These are phyloP conservation scores for sorghum (Sorghum bicolor) DNA, from an alignment of 176 grass and related monocot species.

Conservation along the genomic window Sorghum_bicolor_NCBIv3 NC_012872.2:63403501-63404000, in stretches of 20 bases:
- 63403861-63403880: not conserved
- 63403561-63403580: no score
- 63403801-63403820: slow-evolving; percentile 14
- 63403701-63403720: not conserved
- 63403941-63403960: slow-evolving; percentile 48
- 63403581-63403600: no score
- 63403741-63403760: slow-evolving; percentile 42
- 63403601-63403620: no score
- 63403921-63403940: slow-evolving; percentile 3
- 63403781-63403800: slow-evolving; percentile 32
- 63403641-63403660: not conserved
- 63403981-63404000: slow-evolving; percentile 18
- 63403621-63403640: no score
- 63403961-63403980: slow-evolving; percentile 27
- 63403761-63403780: slow-evolving; percentile 21
- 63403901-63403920: not conserved
- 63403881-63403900: not conserved
- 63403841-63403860: not conserved
- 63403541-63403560: no score
- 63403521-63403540: no score
- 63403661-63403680: not conserved
- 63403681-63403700: not conserved
- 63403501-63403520: no score
- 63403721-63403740: not conserved
- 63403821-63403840: not conserved